Evolutionary conservation across 78 protist species (phyloP), one percentile per base, ranked within the genome.

Genomic region (Isochrysis galbana): DNA sequence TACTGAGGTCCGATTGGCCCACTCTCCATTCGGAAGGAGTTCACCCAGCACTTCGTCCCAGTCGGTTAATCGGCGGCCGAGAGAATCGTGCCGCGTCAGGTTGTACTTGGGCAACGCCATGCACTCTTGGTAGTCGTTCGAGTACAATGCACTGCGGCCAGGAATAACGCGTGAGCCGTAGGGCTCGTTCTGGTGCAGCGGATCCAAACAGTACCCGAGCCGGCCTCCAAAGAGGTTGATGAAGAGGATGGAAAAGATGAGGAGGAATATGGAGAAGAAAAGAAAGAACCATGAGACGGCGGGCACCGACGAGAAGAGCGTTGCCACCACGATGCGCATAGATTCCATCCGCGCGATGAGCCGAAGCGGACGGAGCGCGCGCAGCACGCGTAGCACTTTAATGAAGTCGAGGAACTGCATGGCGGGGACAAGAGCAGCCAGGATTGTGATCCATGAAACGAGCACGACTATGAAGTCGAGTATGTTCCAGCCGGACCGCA

Each of bases 331-430:
- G 23, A 94, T 80, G 46, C 46, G 61, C 89, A 94, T 69, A 3
- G 91, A 48, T 0, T 26, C 36, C 45, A 21, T 38, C 10, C 93
- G 90, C 54, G 77, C 61, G 83, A 95, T 14, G 42, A 94, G 83
- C 0, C 97, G 97, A 38, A 95, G 93, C n/a, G 97, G 97, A 0
- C 97, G 95, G 39, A 95, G 82, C 19, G 93, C 95, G 29, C 96
- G 92, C 11, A 95, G 34, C 7, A 90, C 93, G 2, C 46, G 44
- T 45, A 74, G 83, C 25, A 2, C 26, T 39, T 74, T 17, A 23
- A 74, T 11, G 87, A 26, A 26, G 74, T 23, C 17, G 74, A 11
- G 11, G 74, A 51, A 7, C 14, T 51, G 29, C 61, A 19, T 51
- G n/a, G n/a, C n/a, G n/a, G n/a, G n/a, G 74, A 61, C 74, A 23